phyloP scores from a whole-genome alignment of 768 basidiomycete genomes.

The Rhodotorula kratochvilovae region DNA sequence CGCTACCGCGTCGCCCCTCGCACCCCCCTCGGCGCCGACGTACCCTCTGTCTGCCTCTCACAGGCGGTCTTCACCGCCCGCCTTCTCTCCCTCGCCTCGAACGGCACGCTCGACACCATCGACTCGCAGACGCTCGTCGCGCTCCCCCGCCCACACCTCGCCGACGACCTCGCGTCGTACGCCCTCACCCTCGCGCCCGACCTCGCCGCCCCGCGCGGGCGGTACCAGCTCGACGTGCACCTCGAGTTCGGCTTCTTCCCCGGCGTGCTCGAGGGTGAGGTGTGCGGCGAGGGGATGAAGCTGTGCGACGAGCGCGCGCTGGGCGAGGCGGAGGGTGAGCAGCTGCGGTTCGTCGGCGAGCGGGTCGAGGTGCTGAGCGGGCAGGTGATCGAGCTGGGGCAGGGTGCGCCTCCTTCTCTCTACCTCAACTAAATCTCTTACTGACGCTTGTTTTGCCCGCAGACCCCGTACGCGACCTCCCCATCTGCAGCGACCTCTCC shows the following conservation, averaged over 20 bases:
- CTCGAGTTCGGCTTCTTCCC: slow-evolving; percentile 29
- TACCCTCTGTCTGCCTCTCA: slow-evolving; percentile 14
- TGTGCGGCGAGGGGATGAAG: slow-evolving; percentile 2
- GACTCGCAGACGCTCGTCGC: slow-evolving; percentile 3
- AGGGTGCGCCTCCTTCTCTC: slow-evolving; percentile 10
- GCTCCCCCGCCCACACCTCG: not conserved
- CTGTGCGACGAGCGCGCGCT: not conserved
- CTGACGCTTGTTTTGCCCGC: not conserved
- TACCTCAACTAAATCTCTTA: not conserved
- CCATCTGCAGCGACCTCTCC: slow-evolving; percentile 18
- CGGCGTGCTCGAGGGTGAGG: not conserved
- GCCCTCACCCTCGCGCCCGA: not conserved
- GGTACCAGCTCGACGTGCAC: slow-evolving; percentile 23
- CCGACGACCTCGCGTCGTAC: not conserved
- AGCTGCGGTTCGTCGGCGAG: slow-evolving; percentile 10
- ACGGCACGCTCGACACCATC: not conserved
- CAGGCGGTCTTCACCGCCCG: slow-evolving; percentile 35
- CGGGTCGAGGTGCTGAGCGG: not conserved
- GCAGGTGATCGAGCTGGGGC: not conserved
- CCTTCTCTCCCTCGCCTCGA: not conserved
- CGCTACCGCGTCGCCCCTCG: slow-evolving; percentile 3
- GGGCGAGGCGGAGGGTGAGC: not conserved
- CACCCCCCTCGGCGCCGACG: not conserved
- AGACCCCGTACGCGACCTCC: not conserved
- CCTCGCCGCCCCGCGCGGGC: not conserved